Evolutionary conservation across 2,329 filamentous ascomycete genomes (phyloP).

Genomic region (Penicillium sp.): DNA sequence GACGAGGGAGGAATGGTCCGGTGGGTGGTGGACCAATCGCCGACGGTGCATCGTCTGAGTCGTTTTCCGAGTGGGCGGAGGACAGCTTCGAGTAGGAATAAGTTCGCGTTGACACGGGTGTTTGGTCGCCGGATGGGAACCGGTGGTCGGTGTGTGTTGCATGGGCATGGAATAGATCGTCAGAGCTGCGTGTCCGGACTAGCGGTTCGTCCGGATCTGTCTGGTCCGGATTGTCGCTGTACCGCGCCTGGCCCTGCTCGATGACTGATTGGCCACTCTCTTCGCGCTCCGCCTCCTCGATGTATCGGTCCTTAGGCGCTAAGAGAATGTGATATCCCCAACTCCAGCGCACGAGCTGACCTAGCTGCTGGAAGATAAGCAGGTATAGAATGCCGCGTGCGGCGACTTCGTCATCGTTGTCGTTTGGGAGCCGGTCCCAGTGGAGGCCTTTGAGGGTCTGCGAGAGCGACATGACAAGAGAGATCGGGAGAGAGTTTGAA

Average conservation of each 20-base stretch:
- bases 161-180: slow-evolving; percentile 21
- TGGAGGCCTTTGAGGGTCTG: slow-evolving; percentile 89
- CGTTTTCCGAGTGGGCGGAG: slow-evolving; percentile 19
- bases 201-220: slow-evolving; percentile 38
- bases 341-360: slow-evolving; percentile 92
- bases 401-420: slow-evolving; percentile 92
- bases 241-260: slow-evolving; percentile 40
- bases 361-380: slow-evolving; percentile 95
- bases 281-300: slow-evolving; percentile 42
- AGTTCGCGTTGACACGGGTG: slow-evolving; percentile 35
- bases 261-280: slow-evolving; percentile 31
- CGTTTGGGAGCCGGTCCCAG: slow-evolving; percentile 85
- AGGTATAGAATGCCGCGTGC: slow-evolving; percentile 93
- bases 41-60: slow-evolving; percentile 19
- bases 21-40: slow-evolving; percentile 32
- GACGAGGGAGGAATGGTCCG: slow-evolving; percentile 37
- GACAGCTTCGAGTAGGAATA: slow-evolving; percentile 38
- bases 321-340: slow-evolving; percentile 96
- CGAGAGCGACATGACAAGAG: slow-evolving; percentile 87
- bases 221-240: slow-evolving; percentile 40
- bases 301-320: slow-evolving; percentile 68
- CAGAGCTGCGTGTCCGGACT: slow-evolving; percentile 32
- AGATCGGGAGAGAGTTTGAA: slow-evolving; percentile 96
- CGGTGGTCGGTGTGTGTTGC: slow-evolving; percentile 16
- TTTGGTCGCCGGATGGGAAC: slow-evolving; percentile 41